Percentiles rank a stretch among this genome's conserved stretches.
Evolutionary conservation across 1,139 yeast species (phyloP).

Genomic region (Yamadazyma dendronema): DNA sequence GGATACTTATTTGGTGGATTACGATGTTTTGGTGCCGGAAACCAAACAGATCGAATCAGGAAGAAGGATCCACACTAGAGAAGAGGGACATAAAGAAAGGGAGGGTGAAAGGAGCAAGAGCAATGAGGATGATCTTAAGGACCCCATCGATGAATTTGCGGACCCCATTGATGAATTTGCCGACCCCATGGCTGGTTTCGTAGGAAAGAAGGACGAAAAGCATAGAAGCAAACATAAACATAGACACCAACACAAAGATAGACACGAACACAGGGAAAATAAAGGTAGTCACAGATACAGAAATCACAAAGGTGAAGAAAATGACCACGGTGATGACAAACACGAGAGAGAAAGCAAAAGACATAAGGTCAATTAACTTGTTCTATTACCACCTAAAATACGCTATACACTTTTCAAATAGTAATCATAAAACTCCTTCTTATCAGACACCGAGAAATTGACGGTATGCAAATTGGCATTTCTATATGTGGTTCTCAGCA

Average conservation of each 20-base stretch:
- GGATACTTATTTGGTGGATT: slow-evolving; percentile 38
- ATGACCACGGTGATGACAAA: background rate
- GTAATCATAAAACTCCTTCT: slow-evolving; percentile 34
- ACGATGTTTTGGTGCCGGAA: slow-evolving; percentile 21
- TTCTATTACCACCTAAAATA: background rate
- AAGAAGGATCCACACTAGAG: background rate
- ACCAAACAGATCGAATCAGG: slow-evolving; percentile 11
- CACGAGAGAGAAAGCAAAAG: background rate
- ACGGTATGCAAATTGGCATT: slow-evolving; percentile 29
- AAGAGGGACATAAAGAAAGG: background rate
- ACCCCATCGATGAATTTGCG: slow-evolving; percentile 4
- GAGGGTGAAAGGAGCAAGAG: background rate
- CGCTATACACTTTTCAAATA: slow-evolving; percentile 15
- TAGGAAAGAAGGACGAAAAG: slow-evolving; percentile 6
- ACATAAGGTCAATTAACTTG: background rate
- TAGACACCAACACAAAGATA: slow-evolving; percentile 5
- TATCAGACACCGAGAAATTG: slow-evolving; percentile 27
- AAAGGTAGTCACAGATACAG: too few species aligned
- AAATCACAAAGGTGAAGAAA: background rate
- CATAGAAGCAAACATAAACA: slow-evolving; percentile 4
- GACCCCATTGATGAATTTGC: slow-evolving; percentile 12
- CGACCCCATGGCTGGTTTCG: slow-evolving; percentile 19
- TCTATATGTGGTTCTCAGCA: slow-evolving; percentile 22
- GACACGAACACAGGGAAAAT: background rate
- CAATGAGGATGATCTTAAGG: slow-evolving; percentile 18